phyloP scores from a whole-genome alignment of 2,329 filamentous ascomycete genomes.

The Stemphylium vesicarium region DNA sequence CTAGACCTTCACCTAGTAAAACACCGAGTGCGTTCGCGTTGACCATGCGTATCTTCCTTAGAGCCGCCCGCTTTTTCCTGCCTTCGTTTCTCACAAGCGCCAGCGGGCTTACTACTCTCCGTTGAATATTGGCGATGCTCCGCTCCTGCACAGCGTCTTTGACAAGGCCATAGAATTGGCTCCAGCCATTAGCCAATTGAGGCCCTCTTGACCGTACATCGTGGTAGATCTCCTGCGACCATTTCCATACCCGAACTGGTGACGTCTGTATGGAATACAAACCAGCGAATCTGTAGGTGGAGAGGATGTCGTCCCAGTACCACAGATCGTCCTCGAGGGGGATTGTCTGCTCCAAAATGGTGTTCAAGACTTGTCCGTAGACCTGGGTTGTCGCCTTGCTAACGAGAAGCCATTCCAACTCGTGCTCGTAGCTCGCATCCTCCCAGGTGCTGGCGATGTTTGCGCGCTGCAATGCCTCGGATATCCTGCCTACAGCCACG shows the following conservation, averaged over 20 bases:
- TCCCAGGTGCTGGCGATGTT: conserved; percentile 54
- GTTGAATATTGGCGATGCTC: conserved; percentile 73
- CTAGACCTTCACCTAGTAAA: conserved; percentile 83
- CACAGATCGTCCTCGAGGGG: conserved; percentile 85
- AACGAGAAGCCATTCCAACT: conserved; percentile 88
- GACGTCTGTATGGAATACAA: conserved; percentile 88
- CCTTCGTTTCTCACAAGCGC: conserved; percentile 77
- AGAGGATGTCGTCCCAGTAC: conserved; percentile 93
- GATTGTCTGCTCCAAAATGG: conserved; percentile 81
- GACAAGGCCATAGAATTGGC: conserved; percentile 79
- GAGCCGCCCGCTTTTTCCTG: conserved; percentile 71
- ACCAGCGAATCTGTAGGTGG: conserved; percentile 77
- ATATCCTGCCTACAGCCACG: conserved; percentile 63
- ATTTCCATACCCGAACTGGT: conserved; percentile 75
- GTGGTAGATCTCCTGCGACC: conserved; percentile 71
- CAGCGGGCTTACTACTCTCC: conserved; percentile 77
- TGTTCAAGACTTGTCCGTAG: conserved; percentile 80
- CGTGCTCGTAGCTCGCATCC: conserved; percentile 65
- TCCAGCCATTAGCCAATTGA: conserved; percentile 54
- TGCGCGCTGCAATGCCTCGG: conserved; percentile 67
- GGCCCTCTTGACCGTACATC: conserved; percentile 60
- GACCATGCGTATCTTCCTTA: conserved; percentile 77
- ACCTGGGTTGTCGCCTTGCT: conserved; percentile 92
- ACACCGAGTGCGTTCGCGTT: conserved; percentile 87
- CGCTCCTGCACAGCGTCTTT: conserved; percentile 75